Evolutionary conservation across 305 asterid genomes (phyloP).

Genomic region (Fraxinus nigra): DNA sequence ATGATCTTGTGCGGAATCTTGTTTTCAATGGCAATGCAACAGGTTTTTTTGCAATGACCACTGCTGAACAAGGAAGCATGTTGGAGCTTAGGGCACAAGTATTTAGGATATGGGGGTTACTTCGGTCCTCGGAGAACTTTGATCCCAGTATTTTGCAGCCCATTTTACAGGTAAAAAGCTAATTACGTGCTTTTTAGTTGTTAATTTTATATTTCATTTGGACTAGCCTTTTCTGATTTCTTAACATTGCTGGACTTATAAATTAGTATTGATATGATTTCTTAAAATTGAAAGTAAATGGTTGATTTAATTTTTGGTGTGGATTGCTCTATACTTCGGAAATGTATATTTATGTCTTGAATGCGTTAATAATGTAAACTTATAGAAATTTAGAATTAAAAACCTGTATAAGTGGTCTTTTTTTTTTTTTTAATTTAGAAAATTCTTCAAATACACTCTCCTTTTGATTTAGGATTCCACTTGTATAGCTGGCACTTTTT

Average conservation of each 20-base stretch:
- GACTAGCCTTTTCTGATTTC: conserved; percentile 19
- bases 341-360: not conserved
- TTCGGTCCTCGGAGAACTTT: conserved; percentile 70
- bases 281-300: not conserved
- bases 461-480: not conserved
- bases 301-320: not conserved
- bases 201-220: conserved; percentile 14
- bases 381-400: not conserved
- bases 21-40: conserved; percentile 47
- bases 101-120: conserved; percentile 79
- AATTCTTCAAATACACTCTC: not conserved
- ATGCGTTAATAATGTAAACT: not conserved
- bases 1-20: conserved; percentile 51
- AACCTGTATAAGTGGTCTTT: not conserved
- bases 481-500: not conserved
- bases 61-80: conserved; percentile 72
- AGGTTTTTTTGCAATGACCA: conserved; percentile 48
- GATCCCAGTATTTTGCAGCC: conserved; percentile 88
- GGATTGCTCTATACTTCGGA: not conserved
- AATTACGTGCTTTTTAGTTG: not conserved
- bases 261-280: not conserved
- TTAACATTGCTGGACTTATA: not conserved
- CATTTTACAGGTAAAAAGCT: conserved; percentile 66
- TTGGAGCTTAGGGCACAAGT: conserved; percentile 91
- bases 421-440: not conserved